These are phyloP conservation scores for Paecilomyces formosus DNA, from an alignment of 2,329 filamentous ascomycete genomes.

Conservation along the genomic window DNA sequence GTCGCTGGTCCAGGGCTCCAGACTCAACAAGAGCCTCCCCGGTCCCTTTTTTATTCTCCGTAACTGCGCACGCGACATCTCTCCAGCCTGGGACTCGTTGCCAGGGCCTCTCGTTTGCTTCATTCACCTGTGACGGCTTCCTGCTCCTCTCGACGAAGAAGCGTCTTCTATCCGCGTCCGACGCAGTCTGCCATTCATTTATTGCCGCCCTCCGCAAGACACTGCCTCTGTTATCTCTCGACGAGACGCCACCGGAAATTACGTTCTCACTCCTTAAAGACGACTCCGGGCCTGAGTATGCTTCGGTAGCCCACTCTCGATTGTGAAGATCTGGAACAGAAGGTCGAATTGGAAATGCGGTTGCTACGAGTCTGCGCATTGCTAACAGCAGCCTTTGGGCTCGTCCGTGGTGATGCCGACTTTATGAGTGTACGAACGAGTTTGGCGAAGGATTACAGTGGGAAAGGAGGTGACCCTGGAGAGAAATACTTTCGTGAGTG, in stretches of 20 bases:
- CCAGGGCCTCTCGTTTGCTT: neutral
- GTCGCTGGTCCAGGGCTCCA: neutral
- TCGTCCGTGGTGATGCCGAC: conserved; percentile 28
- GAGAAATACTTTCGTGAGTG: conserved; percentile 46
- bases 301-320: neutral
- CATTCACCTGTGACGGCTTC: neutral
- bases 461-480: conserved; percentile 29
- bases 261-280: neutral
- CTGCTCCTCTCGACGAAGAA: neutral
- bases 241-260: neutral
- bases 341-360: neutral
- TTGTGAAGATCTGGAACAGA: neutral
- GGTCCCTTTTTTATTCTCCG: neutral
- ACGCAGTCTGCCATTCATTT: neutral
- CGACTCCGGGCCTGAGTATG: neutral
- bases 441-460: conserved; percentile 33
- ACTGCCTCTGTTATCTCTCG: neutral
- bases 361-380: conserved; percentile 2
- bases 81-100: neutral
- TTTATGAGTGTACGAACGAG: conserved; percentile 37
- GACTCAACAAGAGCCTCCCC: neutral
- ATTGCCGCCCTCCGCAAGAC: neutral
- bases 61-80: conserved; percentile 2
- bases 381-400: conserved; percentile 1
- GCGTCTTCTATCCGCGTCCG: neutral